Evolutionary conservation across 371 early-diverging fungal species (phyloP).

Genomic region (Haplosporangium sp.): DNA sequence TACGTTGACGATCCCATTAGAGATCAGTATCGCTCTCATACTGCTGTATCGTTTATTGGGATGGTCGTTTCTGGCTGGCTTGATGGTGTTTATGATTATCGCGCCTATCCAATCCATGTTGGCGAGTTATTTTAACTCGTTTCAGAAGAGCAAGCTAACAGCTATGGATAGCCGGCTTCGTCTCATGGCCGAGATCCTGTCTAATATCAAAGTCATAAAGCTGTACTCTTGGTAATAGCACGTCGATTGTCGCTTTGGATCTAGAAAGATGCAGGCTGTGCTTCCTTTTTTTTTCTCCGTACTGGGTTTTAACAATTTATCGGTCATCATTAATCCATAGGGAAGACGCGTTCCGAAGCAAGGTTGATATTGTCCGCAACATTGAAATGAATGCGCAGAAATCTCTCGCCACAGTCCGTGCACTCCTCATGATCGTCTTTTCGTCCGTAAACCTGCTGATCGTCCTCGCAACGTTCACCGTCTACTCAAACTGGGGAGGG

Average conservation of each 20-base stretch:
- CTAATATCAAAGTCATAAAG: slow-evolving; percentile 94
- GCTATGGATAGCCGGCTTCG: slow-evolving; percentile 54
- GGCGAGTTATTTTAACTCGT: slow-evolving; percentile 48
- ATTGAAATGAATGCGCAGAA: slow-evolving; percentile 77
- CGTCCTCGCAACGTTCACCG: slow-evolving; percentile 83
- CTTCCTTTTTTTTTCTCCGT: background rate
- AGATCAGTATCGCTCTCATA: slow-evolving; percentile 77
- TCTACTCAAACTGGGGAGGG: slow-evolving; percentile 71
- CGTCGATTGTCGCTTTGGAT: background rate
- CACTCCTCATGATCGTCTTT: slow-evolving; percentile 50
- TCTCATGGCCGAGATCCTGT: slow-evolving; percentile 82
- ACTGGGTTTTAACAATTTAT: background rate
- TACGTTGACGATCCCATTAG: slow-evolving; percentile 85
- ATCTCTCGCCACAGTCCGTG: slow-evolving; percentile 20
- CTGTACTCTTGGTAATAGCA: slow-evolving; percentile 70
- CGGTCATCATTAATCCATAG: slow-evolving; percentile 33
- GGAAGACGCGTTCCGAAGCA: slow-evolving; percentile 61
- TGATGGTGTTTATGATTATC: slow-evolving; percentile 80
- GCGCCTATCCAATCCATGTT: slow-evolving; percentile 72
- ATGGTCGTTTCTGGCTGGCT: slow-evolving; percentile 86
- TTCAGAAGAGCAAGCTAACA: slow-evolving; percentile 24
- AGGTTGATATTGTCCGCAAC: slow-evolving; percentile 25
- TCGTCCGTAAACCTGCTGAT: slow-evolving; percentile 81
- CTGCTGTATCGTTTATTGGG: slow-evolving; percentile 90
- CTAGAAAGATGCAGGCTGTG: background rate